Evolutionary conservation across 176 grass and related monocot species (phyloP), one percentile per base, ranked within the genome.

Genomic region (Triticum timopheevii): DNA sequence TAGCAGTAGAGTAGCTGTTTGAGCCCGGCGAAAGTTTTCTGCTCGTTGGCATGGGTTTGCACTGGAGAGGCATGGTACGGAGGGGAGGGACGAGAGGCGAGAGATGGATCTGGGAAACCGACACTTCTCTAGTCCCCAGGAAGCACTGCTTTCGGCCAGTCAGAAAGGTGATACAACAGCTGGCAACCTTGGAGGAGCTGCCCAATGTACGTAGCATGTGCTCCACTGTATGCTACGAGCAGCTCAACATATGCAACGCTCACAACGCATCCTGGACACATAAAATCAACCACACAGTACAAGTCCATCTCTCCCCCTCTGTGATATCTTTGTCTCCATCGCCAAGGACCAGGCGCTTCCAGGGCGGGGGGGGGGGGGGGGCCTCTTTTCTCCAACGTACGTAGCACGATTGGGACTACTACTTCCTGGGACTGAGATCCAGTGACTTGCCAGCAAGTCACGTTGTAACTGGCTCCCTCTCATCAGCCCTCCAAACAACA

Each of bases 121-220:
- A 90, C 89, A 90, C 74, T 80, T 59, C 74, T 5, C 80, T 45
- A 80, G 66, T 87, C 89, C 84, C 80, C 7, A 90, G 49, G 71
- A 64, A 54, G 15, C 80, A 13, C 84, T 27, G 54, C 84, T 86
- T 73, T 83, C 73, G 9, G 42, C 73, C 84, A 73, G 23, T 25
- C 31, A 10, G 45, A 80, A 89, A 24, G 39, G 65, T 30, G 3
- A 24, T 64, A 64, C 47, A 33, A 36, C 61, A 35, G 56, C 65
- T 36, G 27, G 76, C 25, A 7, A 69, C 34, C 7, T 80, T 33
- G 76, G 67, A 66, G 5, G 40, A 22, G 81, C 65, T 73, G 62
- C 30, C 56, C 61, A 8, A 23, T 25, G n/a, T 47, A 47, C 25
- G 49, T 17, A 52, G 49, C 49, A 52, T 52, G 49, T 52, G 49